Conservation (phyloP, 2,329 filamentous ascomycete species). For the Ophiognomonia clavigignenti-juglandacearum region DNA sequence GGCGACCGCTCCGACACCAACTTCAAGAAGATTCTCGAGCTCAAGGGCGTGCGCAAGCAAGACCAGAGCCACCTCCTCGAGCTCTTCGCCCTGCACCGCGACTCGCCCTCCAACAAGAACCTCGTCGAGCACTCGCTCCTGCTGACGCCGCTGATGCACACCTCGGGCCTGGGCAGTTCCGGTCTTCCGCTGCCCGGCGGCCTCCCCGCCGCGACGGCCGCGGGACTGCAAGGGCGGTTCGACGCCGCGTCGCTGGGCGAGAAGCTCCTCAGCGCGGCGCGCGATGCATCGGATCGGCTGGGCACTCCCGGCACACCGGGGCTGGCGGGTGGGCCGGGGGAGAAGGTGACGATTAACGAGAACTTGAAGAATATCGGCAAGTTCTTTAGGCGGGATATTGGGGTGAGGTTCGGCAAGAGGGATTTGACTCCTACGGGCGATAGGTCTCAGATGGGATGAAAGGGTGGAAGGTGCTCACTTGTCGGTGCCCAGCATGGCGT, state of each 20-base stretch:
- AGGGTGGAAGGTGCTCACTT: neutral
- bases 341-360: constrained; percentile 76
- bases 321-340: constrained; percentile 27
- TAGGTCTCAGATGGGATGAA: constrained; percentile 12
- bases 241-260: constrained; percentile 80
- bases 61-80: constrained; percentile 83
- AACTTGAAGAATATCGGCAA: constrained; percentile 95
- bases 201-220: constrained; percentile 30
- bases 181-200: constrained; percentile 25
- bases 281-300: constrained; percentile 76
- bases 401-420: constrained; percentile 66
- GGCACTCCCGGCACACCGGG: constrained; percentile 49
- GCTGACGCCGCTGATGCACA: constrained; percentile 59
- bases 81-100: constrained; percentile 75
- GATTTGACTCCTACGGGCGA: constrained; percentile 35
- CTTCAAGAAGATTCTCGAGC: constrained; percentile 91
- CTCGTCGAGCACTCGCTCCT: constrained; percentile 67
- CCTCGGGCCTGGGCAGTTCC: constrained; percentile 31
- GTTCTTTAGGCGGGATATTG: constrained; percentile 87
- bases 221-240: constrained; percentile 46
- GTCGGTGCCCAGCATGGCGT: neutral
- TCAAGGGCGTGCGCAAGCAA: constrained; percentile 84
- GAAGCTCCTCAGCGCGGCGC: constrained; percentile 80
- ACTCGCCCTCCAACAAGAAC: constrained; percentile 66
- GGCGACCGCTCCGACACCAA: constrained; percentile 89